Base-by-base conservation (phyloP, 257 asterid genomes). In the Capsicum rhomboideum region DNA sequence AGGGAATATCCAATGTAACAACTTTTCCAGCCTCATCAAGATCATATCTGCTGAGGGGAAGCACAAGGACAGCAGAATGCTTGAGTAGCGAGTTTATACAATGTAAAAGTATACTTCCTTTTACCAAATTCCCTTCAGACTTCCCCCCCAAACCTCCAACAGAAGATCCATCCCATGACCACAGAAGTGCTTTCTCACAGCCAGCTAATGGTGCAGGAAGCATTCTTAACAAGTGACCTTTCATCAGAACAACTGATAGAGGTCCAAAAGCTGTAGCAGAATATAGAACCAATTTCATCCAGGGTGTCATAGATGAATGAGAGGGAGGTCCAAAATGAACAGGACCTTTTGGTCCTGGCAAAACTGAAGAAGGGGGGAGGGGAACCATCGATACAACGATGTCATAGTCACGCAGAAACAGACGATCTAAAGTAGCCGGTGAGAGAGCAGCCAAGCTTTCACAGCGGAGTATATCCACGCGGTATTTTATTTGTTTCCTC, bases 161-260 rank as follows among this genome's bases (percentile, higher is more conserved):
- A 2, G 92, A 83, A 79, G 97, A 94, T 83, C 98, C 98, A 91
- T 97, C 99, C 99, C 99, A 97, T 78, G 99, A 95, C 99, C 99
- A 95, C 84, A 97, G 72, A 53, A 95, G 92, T 72, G 99, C 99
- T 87, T 95, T 97, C 88, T 97, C 97, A 85, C 99, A 97, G 84
- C 97, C 98, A 87, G 98, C 96, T 89, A 97, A 91, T 82, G 99
- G 98, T 37, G 97, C 99, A 78, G 99, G 99, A 85, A 97, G 99
- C 89, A 91, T 86, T 89, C 99, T 92, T 84, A 97, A 88, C 82
- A 97, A 93, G 78, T 97, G 99, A 78, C 99, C 99, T 89, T 97
- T 95, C 93, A 95, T 92, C 88, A 97, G 84, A 91, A 93, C 98
- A 89, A 97, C 97, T 82, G 99, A 97, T 86, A 97, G 91, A 82